Evolutionary conservation across 129 eudicot species (phyloP).

Genomic region (Flaveria sonorensis): DNA sequence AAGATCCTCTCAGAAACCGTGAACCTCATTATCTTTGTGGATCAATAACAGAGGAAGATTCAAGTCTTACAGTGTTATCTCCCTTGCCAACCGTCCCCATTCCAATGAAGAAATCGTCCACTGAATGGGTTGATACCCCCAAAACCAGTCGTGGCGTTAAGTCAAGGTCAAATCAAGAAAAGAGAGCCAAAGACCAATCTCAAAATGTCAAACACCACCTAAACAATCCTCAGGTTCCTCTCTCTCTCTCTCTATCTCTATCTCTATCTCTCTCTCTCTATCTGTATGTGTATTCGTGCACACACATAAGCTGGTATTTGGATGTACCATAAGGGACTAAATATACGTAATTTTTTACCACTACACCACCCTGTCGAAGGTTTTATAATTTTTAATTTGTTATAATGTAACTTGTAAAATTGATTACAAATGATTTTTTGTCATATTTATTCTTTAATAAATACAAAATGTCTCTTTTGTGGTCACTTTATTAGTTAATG

Average conservation of each 20-base stretch:
- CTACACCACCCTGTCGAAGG: too few relatives aligned
- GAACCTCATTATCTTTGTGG: slow-evolving; percentile 82
- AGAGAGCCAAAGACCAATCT: slow-evolving; percentile 45
- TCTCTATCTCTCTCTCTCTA: background rate
- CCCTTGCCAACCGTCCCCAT: slow-evolving; percentile 50
- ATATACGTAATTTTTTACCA: too few relatives aligned
- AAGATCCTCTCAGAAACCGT: slow-evolving; percentile 65
- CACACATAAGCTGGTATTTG: background rate
- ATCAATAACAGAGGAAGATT: slow-evolving; percentile 55
- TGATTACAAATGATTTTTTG: too few relatives aligned
- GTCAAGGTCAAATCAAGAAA: slow-evolving; percentile 49
- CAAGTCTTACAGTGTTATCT: slow-evolving; percentile 44
- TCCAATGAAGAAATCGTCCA: slow-evolving; percentile 52
- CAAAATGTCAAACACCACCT: slow-evolving; percentile 36
- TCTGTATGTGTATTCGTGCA: background rate
- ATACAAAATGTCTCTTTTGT: background rate
- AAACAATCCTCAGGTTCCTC: slow-evolving; percentile 48
- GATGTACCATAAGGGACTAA: background rate
- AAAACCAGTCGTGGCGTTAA: slow-evolving; percentile 46
- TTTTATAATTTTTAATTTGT: too few relatives aligned
- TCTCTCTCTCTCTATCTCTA: background rate
- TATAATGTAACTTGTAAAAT: too few relatives aligned
- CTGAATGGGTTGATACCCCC: slow-evolving; percentile 55
- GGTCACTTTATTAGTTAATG: background rate
- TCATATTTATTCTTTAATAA: background rate